These are phyloP conservation scores for Termitomyces sp. DNA, from an alignment of 768 basidiomycete genomes.

Conservation along the genomic window DNA sequence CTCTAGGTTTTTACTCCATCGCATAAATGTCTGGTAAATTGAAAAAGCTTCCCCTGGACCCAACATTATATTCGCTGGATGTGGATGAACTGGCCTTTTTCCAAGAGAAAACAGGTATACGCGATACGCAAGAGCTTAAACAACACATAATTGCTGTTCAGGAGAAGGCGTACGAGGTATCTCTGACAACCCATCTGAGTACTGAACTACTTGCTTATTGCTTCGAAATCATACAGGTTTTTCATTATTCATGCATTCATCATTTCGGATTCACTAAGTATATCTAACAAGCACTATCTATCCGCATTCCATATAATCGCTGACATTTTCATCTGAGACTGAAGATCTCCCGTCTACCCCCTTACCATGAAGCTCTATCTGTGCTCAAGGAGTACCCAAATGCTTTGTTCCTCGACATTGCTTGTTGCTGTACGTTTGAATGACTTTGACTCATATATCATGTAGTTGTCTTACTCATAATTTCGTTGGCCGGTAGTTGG, in stretches of 20 bases:
- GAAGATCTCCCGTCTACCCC: conserved; percentile 16
- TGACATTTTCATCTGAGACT: conserved; percentile 5
- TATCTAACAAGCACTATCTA: not conserved
- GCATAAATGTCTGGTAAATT: not conserved
- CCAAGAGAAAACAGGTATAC: conserved; percentile 28
- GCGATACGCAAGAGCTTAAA: conserved; percentile 30
- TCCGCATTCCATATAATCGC: not conserved
- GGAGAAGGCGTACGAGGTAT: conserved; percentile 23
- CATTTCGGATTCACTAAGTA: conserved; percentile 29
- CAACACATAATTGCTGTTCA: conserved; percentile 34
- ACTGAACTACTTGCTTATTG: not conserved
- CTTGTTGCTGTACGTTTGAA: conserved; percentile 19
- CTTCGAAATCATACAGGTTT: conserved; percentile 17
- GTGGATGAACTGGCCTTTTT: conserved; percentile 28
- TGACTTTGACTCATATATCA: not conserved
- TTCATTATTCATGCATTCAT: conserved; percentile 32
- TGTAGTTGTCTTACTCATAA: not conserved
- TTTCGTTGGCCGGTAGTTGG: conserved; percentile 12
- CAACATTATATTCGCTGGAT: conserved; percentile 19
- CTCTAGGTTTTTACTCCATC: not conserved
- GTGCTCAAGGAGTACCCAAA: conserved; percentile 12
- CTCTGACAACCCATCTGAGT: not conserved
- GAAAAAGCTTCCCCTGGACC: conserved; percentile 14
- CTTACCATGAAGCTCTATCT: conserved; percentile 13
- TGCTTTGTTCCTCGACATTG: conserved; percentile 21